Evolutionary conservation across 1,284 basidiomycete genomes (phyloP).

Genomic region (Cryptococcus hybrid): DNA sequence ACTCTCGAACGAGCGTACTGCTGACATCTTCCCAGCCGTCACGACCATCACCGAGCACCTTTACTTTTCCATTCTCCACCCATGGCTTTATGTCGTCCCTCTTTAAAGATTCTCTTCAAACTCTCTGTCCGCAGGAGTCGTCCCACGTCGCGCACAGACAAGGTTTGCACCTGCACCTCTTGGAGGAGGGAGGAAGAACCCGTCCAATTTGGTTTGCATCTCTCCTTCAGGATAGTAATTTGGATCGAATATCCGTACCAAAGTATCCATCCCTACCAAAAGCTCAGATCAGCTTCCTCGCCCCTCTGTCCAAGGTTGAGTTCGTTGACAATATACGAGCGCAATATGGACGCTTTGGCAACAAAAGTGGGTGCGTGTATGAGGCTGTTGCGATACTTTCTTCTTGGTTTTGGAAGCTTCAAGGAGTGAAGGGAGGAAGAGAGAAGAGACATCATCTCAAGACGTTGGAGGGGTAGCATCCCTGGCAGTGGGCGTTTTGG

Average conservation of each 20-base stretch:
- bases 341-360: constrained; percentile 64
- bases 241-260: constrained; percentile 76
- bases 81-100: constrained; percentile 54
- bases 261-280: constrained; percentile 82
- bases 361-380: constrained; percentile 88
- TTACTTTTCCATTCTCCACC: constrained; percentile 56
- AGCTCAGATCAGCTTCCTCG: constrained; percentile 44
- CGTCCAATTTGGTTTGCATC: constrained; percentile 45
- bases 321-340: constrained; percentile 53
- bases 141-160: constrained; percentile 64
- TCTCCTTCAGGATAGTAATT: constrained; percentile 64
- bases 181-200: constrained; percentile 19
- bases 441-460: constrained; percentile 77
- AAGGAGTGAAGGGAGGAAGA: not conserved
- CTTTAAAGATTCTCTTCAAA: constrained; percentile 46
- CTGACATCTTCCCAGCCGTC: constrained; percentile 60
- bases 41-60: constrained; percentile 61
- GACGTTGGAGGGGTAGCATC: constrained; percentile 74
- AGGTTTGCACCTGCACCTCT: constrained; percentile 48
- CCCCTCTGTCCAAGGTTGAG: not conserved
- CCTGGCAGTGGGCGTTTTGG: constrained; percentile 68
- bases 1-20: constrained; percentile 67
- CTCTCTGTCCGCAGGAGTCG: constrained; percentile 22
- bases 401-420: constrained; percentile 3
- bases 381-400: constrained; percentile 74